Evolutionary conservation across 1,284 basidiomycete species (phyloP).

Genomic region (Rugosomyces carneus): DNA sequence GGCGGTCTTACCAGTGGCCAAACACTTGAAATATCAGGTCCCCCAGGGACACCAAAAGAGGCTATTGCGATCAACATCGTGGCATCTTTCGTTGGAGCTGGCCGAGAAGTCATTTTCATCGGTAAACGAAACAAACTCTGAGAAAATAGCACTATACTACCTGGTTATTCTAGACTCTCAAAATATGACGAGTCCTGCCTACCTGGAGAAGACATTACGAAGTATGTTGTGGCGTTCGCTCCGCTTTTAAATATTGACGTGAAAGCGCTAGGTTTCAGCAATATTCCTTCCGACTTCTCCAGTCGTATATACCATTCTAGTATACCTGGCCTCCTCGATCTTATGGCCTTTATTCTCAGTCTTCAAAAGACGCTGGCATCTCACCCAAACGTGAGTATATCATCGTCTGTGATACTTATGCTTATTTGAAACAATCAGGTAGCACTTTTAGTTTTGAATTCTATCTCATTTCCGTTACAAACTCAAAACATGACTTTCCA

Average conservation of each 20-base stretch:
- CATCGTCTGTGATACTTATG: not conserved
- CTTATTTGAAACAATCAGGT: slow-evolving; percentile 30
- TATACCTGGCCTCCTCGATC: slow-evolving; percentile 44
- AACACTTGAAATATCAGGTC: slow-evolving; percentile 67
- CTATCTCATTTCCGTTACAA: slow-evolving; percentile 63
- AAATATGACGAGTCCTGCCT: slow-evolving; percentile 51
- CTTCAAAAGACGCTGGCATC: slow-evolving; percentile 40
- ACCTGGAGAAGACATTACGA: slow-evolving; percentile 35
- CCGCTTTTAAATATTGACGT: not conserved
- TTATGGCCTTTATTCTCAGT: slow-evolving; percentile 54
- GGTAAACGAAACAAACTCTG: slow-evolving; percentile 33
- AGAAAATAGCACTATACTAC: not conserved
- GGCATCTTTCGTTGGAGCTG: slow-evolving; percentile 36
- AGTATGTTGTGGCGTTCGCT: slow-evolving; percentile 26
- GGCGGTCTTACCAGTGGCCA: slow-evolving; percentile 56
- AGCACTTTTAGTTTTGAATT: slow-evolving; percentile 57
- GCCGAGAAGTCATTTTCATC: slow-evolving; percentile 51
- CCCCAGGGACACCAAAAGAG: slow-evolving; percentile 65
- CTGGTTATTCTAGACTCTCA: slow-evolving; percentile 48
- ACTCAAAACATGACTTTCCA: slow-evolving; percentile 30
- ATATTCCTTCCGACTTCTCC: slow-evolving; percentile 20
- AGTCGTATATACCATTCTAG: slow-evolving; percentile 38
- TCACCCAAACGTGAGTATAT: slow-evolving; percentile 39
- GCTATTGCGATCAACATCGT: slow-evolving; percentile 43
- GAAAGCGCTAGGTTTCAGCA: slow-evolving; percentile 14